phyloP scores from a whole-genome alignment of 306 rosid species.

The Dalbergia oliveri region DNA sequence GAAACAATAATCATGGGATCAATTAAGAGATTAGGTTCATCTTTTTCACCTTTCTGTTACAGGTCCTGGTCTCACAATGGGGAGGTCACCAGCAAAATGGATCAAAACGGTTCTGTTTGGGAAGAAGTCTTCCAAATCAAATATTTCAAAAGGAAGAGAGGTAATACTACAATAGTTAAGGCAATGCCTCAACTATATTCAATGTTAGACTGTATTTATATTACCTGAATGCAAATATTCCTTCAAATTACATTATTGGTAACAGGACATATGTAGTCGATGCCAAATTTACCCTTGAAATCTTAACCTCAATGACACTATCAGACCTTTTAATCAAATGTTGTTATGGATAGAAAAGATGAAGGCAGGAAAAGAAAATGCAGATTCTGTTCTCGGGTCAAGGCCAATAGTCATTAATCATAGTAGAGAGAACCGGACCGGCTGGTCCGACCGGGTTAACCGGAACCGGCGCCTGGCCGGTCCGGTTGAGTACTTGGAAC shows the following conservation, averaged over 20 bases:
- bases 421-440: too few species aligned
- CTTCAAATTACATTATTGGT: background rate
- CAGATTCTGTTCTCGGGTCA: background rate
- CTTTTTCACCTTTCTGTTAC: constrained; percentile 37
- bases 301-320: constrained; percentile 7
- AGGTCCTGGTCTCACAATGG: constrained; percentile 70
- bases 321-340: background rate
- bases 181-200: background rate
- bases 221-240: constrained; percentile 8
- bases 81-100: constrained; percentile 98
- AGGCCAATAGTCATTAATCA: background rate
- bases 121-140: constrained; percentile 82
- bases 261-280: constrained; percentile 3
- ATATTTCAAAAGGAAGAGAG: constrained; percentile 74
- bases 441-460: too few species aligned
- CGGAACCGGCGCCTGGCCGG: too few species aligned
- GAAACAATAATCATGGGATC: constrained; percentile 13
- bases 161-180: constrained; percentile 46
- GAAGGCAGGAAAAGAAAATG: constrained; percentile 22
- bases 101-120: constrained; percentile 88
- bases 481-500: too few species aligned
- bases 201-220: background rate
- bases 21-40: constrained; percentile 30
- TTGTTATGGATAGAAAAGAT: constrained; percentile 16
- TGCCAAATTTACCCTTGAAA: constrained; percentile 7